Conservation (phyloP, 2,329 filamentous ascomycete genomes). For the Sclerotinia subarctica region DNA sequence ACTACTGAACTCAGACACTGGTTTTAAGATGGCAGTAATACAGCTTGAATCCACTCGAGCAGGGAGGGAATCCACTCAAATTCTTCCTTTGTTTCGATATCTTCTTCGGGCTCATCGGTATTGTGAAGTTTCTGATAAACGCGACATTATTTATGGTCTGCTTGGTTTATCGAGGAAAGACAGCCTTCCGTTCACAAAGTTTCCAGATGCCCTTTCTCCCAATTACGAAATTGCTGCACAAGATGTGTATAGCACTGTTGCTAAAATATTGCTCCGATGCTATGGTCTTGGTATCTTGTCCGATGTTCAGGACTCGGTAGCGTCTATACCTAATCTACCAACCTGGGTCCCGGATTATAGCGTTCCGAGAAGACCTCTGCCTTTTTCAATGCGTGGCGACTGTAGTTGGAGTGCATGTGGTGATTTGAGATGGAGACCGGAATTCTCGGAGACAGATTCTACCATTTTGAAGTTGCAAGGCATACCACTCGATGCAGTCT, state of each 20-base stretch:
- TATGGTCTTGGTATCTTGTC: constrained; percentile 12
- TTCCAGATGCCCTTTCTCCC: not conserved
- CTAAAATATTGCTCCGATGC: constrained; percentile 1
- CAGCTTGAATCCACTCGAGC: constrained; percentile 12
- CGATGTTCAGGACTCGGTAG: constrained; percentile 6
- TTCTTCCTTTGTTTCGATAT: constrained; percentile 10
- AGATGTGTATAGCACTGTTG: constrained; percentile 2
- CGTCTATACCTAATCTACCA: constrained; percentile 10
- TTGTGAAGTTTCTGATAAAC: constrained; percentile 12
- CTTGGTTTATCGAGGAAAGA: constrained; percentile 5
- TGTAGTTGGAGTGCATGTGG: constrained; percentile 6
- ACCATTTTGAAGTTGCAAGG: constrained; percentile 4
- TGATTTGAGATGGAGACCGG: not conserved
- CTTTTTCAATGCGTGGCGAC: constrained; percentile 14
- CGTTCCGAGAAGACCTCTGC: not conserved
- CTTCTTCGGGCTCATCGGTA: constrained; percentile 1
- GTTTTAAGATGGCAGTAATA: constrained; percentile 7
- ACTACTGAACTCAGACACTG: constrained; percentile 1
- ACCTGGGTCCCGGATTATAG: constrained; percentile 19
- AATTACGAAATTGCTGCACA: not conserved
- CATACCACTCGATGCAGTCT: not conserved
- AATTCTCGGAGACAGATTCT: not conserved
- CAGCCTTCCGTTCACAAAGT: constrained; percentile 5
- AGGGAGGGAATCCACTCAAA: not conserved
- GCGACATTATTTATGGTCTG: constrained; percentile 10